Base-by-base conservation (phyloP, 345 rosid genomes). In the Hevea brasiliensis region DNA sequence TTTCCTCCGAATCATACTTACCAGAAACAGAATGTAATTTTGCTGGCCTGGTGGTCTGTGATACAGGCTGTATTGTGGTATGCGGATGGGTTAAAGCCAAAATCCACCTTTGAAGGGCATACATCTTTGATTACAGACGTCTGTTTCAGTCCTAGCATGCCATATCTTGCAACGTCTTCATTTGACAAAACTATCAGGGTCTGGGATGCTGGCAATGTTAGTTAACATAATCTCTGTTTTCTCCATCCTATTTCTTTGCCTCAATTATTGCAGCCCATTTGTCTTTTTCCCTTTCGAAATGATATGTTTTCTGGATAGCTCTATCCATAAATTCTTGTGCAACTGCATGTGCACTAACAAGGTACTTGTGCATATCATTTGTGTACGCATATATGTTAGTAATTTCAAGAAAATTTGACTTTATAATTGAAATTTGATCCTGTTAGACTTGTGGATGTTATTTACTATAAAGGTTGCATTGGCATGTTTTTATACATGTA, bases 171-270 rank as follows among this genome's bases (percentile, higher is more conserved):
- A 42, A 94, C 98, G 44, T 91, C 98, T 65, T 94, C 98, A 18
- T 94, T 87, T 51, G 98, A 94, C 85, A 92, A 92, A 81, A 89
- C 97, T 72, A 97, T 94, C 84, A 84, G 92, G 80, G 97, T 94
- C 69, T 94, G 98, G 98, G 98, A 94, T 75, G 94, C 90, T 77
- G 98, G 90, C 79, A 92, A 85, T 79, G 98, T 94, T 64, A 82
- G 87, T 83, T 59, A 50, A 69, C 72, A 13, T 67, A 51, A 51
- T 76, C 61, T 58, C 74, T 41, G 40, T 6, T 41, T 60, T 68
- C 15, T 66, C 42, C 29, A 24, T 48, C 51, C 2, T 24, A 62
- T 20, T 66, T 59, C 18, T 54, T 41, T 72, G 47, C 37, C 51
- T 47, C 51, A 47, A 47, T 47, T 6, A 47, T 13, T 13, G 17